Evolutionary conservation across 2,329 filamentous ascomycete species (phyloP), one percentile per base, ranked within the genome.

Genomic region (Cryphonectria parasitica): DNA sequence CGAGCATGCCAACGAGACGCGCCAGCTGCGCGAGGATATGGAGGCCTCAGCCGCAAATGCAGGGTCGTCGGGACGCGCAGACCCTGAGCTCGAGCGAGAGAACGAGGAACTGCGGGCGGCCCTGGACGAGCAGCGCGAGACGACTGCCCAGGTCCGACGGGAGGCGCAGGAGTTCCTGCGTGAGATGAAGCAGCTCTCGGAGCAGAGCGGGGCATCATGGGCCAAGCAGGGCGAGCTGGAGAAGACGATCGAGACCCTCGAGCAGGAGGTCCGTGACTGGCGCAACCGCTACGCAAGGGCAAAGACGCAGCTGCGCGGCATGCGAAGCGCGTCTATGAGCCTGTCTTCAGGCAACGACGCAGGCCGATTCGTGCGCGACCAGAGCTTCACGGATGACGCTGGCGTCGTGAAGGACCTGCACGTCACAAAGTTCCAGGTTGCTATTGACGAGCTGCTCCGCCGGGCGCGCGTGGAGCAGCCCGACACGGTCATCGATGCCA

Each of bases 391-490:
- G 31, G 87, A 91, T 52, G 88, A 91, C 17, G 88, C 90, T 71
- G 96, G 96, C 7, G 80, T 96, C 31, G 90, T 99, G 75, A 95
- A 93, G 81, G 96, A 98, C 80, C 88, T 98, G 17, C 92, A 98
- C 78, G 90, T 99, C 74, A 98, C 95, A 66, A 95, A 93, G 77
- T 98, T 97, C 83, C 96, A 99, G 80, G 91, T 98, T 72, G 89
- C 94, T 31, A 92, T 99, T 72, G 95, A 99, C 78, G 95, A 98
- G 76, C 86, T 98, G 54, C 85, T 99, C 49, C 91, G 91, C 74
- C 88, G 87, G 56, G 94, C 94, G 25, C 90, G 95, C 65, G 86
- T 86, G 45, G 89, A 92, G n/a, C 88, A 92, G 67, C 89, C 94
- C 0, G 88, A 91, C 62, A 88, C 88, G 74, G 90, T 96, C 45